A percentile compares a stretch with the other conserved stretches of the same genome.
Conservation (phyloP, 768 basidiomycete species). For the Lyophyllum semitale region DNA sequence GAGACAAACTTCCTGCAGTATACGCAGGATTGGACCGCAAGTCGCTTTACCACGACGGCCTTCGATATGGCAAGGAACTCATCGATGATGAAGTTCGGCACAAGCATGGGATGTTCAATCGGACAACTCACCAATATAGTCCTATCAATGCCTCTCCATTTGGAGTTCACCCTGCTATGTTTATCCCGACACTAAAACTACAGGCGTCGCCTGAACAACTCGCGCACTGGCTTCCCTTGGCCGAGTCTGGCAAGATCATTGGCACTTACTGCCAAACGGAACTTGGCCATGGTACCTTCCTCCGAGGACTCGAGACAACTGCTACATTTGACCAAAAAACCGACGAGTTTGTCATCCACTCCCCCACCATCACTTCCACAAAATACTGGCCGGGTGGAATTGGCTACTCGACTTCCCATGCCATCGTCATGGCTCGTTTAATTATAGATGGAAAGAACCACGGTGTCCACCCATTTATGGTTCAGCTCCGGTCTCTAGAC, state of each 20-base stretch:
- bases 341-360: slow-evolving; percentile 27
- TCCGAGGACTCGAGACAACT: slow-evolving; percentile 27
- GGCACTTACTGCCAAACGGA: slow-evolving; percentile 29
- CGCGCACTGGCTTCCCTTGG: slow-evolving; percentile 23
- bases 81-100: slow-evolving; percentile 20
- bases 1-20: slow-evolving; percentile 9
- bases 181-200: slow-evolving; percentile 23
- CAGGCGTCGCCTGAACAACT: slow-evolving; percentile 24
- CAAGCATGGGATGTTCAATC: slow-evolving; percentile 15
- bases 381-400: slow-evolving; percentile 29
- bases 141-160: slow-evolving; percentile 26
- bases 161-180: slow-evolving; percentile 25
- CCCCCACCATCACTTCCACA: slow-evolving; percentile 23
- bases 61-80: slow-evolving; percentile 20
- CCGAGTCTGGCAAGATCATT: slow-evolving; percentile 21
- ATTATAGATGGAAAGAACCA: slow-evolving; percentile 17
- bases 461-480: slow-evolving; percentile 26
- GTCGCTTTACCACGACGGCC: slow-evolving; percentile 22
- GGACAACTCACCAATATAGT: slow-evolving; percentile 13
- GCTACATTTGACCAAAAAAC: slow-evolving; percentile 23
- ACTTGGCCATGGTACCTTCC: slow-evolving; percentile 27
- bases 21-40: slow-evolving; percentile 21
- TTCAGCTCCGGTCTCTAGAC: slow-evolving; percentile 25
- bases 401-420: slow-evolving; percentile 24
- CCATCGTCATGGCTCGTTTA: slow-evolving; percentile 26